phyloP scores from a whole-genome alignment of 1,284 basidiomycete species.

The Austroboletus novae-zelandiae region DNA sequence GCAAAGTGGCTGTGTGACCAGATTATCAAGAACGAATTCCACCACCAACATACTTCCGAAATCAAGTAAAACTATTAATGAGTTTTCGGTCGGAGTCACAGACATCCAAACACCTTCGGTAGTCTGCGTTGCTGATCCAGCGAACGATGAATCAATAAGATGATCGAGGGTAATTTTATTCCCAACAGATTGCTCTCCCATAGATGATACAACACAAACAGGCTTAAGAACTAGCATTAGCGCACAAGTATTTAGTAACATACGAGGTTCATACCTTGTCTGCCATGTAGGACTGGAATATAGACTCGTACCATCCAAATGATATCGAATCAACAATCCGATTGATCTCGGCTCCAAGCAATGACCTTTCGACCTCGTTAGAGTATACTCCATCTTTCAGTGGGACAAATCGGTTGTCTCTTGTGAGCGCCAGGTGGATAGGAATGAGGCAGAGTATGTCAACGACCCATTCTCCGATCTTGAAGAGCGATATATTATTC shows the following conservation, averaged over 20 bases:
- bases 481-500: constrained; percentile 36
- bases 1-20: not conserved
- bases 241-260: constrained; percentile 31
- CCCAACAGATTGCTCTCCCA: no score
- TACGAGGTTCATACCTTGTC: constrained; percentile 42
- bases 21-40: not conserved
- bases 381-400: constrained; percentile 58
- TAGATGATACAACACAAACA: constrained; percentile 62
- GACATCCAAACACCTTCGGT: constrained; percentile 71
- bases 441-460: constrained; percentile 62
- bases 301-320: no score
- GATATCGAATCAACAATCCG: constrained; percentile 52
- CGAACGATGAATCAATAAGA: constrained; percentile 61
- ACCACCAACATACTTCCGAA: constrained; percentile 48
- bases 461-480: constrained; percentile 59
- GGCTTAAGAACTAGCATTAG: constrained; percentile 39
- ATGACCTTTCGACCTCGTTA: constrained; percentile 45
- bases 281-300: constrained; percentile 62
- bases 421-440: constrained; percentile 57
- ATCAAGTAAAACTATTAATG: constrained; percentile 57
- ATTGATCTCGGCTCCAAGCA: constrained; percentile 59
- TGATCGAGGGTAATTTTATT: constrained; percentile 67
- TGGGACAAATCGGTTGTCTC: constrained; percentile 58
- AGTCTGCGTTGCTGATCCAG: constrained; percentile 64
- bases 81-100: constrained; percentile 55